Conservation (phyloP, 768 basidiomycete species). For the Suillus tomentosus region DNA sequence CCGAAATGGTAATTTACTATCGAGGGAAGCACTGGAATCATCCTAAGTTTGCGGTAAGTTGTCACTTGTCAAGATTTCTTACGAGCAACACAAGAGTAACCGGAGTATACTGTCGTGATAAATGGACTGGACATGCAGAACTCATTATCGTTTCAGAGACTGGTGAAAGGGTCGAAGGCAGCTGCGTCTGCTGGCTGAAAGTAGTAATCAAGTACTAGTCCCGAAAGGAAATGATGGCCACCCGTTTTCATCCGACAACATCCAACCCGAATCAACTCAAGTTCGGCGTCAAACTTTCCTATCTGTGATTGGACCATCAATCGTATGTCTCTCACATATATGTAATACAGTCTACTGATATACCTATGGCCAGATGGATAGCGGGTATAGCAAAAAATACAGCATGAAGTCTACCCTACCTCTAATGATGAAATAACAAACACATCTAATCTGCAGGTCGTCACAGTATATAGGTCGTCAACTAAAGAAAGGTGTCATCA, state of each 20-base stretch:
- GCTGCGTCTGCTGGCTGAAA: too few relatives aligned
- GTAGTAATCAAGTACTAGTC: neutral
- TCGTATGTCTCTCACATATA: neutral
- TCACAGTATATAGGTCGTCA: neutral
- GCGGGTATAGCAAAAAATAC: neutral
- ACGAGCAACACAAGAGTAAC: too few relatives aligned
- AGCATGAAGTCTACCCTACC: too few relatives aligned
- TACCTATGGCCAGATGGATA: neutral
- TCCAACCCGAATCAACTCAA: neutral
- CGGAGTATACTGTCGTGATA: slow-evolving; percentile 65
- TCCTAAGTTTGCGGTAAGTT: too few relatives aligned
- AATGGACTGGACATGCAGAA: slow-evolving; percentile 48
- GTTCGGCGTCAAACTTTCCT: neutral
- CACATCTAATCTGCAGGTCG: neutral
- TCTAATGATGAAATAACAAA: neutral
- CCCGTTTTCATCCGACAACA: neutral
- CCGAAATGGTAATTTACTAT: too few relatives aligned
- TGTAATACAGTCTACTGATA: neutral
- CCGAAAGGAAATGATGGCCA: neutral
- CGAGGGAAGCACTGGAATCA: too few relatives aligned
- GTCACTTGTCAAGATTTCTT: too few relatives aligned
- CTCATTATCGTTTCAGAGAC: slow-evolving; percentile 41
- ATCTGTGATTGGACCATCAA: neutral
- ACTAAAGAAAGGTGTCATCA: neutral
- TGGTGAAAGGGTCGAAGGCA: neutral